A percentile compares a stretch with the other conserved stretches of the same genome.
phyloP scores from a whole-genome alignment of 371 early-diverging fungal genomes.

The Globomyces sp. region DNA sequence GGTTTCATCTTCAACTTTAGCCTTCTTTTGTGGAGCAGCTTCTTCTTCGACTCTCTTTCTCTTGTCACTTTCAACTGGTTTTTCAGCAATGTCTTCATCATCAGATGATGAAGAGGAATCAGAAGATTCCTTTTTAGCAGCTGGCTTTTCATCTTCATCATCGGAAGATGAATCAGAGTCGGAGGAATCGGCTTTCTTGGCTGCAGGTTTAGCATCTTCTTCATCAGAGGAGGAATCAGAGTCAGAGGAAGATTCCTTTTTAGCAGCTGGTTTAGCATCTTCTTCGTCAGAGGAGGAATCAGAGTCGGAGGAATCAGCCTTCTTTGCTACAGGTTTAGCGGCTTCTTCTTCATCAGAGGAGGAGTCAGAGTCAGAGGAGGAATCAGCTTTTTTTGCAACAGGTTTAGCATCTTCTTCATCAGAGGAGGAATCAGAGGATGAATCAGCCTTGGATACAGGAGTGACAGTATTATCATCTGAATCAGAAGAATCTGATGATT shows the following conservation, averaged over 20 bases:
- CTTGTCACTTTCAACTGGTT: conserved; percentile 22
- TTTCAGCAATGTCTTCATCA: conserved; percentile 23
- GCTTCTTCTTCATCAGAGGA: conserved; percentile 13
- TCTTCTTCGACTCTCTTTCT: conserved; percentile 21
- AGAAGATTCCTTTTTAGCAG: conserved; percentile 24
- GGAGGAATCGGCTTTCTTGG: conserved; percentile 24
- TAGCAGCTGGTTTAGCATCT: conserved; percentile 13
- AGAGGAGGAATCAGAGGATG: conserved; percentile 18
- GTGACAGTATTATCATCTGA: conserved; percentile 19
- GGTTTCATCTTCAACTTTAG: conserved; percentile 33
- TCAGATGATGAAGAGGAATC: conserved; percentile 22
- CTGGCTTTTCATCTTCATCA: conserved; percentile 26
- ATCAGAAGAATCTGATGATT: conserved; percentile 19
- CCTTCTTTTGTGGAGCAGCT: conserved; percentile 55
- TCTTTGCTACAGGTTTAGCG: conserved; percentile 25
- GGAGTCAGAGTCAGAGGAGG: conserved; percentile 23
- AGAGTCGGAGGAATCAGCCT: conserved; percentile 21
- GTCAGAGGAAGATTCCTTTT: conserved; percentile 19
- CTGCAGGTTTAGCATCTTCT: conserved; percentile 13
- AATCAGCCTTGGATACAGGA: conserved; percentile 21
- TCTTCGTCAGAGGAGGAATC: conserved; percentile 12
- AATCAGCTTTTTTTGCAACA: conserved; percentile 22
- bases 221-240: conserved; percentile 25
- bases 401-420: conserved; percentile 16
- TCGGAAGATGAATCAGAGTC: conserved; percentile 21